Base-by-base conservation (phyloP, 208 protist genomes). In the Crithidia bombi region DNA sequence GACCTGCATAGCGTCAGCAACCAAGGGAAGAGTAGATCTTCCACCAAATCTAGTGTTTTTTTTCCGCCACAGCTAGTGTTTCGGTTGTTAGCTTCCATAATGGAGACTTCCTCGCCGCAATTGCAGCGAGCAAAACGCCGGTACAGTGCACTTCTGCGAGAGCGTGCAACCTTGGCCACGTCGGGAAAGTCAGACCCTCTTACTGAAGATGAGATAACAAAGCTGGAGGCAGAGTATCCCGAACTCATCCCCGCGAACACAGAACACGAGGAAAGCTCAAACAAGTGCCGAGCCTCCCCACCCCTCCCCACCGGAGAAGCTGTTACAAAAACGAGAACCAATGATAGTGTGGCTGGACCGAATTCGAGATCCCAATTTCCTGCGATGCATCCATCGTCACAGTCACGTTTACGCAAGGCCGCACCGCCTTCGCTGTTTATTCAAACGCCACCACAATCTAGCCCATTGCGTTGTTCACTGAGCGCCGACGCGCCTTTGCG, bases 101-200 rank as follows among this genome's bases (percentile, higher is more conserved):
- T 75, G 58, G 55, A 63, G 10, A 43, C 7, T 2, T 12, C 23
- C 36, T 47, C 36, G 19, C n/a, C 21, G 26, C 75, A 59, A 46
- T 63, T 68, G 35, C 81, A 55, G 57, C 62, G 63, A 33, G 84
- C 84, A 15, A 68, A 74, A n/a, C 65, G 82, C 11, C 86, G 89
- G 33, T 86, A 88, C 69, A 86, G 84, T n/a, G 64, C 77, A 1
- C 65, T 94, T 23, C 41, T 83, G 26, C 63, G 84, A 32, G 82
- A 92, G 38, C 75, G 64, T 32, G 36, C 76, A 9, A 43, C 50
- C 7, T 66, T 90, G 28, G 52, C 55, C 14, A n/a, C 47, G 21
- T 65, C 66, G 28, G 76, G 71, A 11, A 19, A 58, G 11, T 58
- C 23, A 0, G 85, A 91, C 65, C 59, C 65, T 12, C 14, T 67